These are phyloP conservation scores for Fusarium subglutinans DNA, from an alignment of 2,329 filamentous ascomycete species.

Conservation along the genomic window DNA sequence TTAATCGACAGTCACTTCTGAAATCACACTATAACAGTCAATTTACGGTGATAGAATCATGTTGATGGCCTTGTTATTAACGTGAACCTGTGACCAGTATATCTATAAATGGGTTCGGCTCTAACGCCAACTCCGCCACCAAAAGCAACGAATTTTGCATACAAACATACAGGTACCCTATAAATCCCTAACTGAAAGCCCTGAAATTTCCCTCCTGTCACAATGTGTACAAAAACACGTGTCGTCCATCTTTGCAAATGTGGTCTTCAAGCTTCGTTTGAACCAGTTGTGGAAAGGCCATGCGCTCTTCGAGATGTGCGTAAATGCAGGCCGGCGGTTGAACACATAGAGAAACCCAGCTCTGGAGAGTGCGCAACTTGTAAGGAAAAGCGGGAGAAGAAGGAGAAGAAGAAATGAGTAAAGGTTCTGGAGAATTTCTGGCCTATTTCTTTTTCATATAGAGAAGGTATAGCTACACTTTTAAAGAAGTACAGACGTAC, in stretches of 20 bases:
- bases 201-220: accelerated
- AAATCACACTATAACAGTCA: too few species aligned
- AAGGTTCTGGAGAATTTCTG: accelerated
- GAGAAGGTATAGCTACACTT: accelerated
- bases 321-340: background rate
- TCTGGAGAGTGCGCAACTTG: background rate
- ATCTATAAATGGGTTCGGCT: background rate
- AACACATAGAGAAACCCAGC: background rate
- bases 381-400: background rate
- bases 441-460: accelerated
- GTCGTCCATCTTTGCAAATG: background rate
- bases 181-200: too few species aligned
- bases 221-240: background rate
- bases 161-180: too few species aligned
- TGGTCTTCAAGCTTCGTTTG: background rate
- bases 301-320: background rate
- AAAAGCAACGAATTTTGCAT: background rate
- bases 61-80: too few species aligned
- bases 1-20: accelerated
- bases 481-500: accelerated
- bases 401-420: background rate
- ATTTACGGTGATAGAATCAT: background rate
- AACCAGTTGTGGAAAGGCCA: accelerated
- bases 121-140: background rate
- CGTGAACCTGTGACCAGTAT: background rate